Evolutionary conservation across 768 basidiomycete species (phyloP).

Genomic region (Mrakia gelida): DNA sequence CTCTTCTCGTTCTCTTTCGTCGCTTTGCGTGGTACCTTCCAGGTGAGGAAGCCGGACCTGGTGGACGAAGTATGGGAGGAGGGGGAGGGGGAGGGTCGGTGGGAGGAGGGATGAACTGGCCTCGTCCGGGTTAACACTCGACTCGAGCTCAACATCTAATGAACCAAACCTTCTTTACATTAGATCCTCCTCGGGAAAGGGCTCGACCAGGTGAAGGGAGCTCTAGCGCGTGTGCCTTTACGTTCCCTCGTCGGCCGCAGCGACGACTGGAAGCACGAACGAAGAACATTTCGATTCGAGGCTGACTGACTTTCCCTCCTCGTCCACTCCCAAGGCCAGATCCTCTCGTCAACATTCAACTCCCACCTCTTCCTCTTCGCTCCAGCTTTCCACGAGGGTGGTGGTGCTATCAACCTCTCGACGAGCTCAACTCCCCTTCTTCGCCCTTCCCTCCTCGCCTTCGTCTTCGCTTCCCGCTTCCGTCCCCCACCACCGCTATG

Average conservation of each 20-base stretch:
- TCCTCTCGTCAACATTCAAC: neutral
- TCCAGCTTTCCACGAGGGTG: too few relatives aligned
- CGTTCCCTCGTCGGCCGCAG: neutral
- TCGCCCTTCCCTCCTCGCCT: neutral
- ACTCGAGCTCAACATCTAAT: too few relatives aligned
- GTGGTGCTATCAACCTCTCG: too few relatives aligned
- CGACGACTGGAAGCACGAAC: neutral
- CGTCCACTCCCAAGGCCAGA: neutral
- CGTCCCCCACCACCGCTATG: neutral
- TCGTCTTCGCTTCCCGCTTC: neutral
- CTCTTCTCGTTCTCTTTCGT: neutral
- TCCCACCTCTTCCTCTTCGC: too few relatives aligned
- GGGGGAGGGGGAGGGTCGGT: neutral
- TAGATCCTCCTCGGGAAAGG: too few relatives aligned
- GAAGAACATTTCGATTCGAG: neutral
- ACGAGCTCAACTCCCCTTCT: neutral
- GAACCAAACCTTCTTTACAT: too few relatives aligned
- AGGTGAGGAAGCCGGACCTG: slow-evolving; percentile 18
- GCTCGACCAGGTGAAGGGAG: too few relatives aligned
- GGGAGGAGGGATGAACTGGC: slow-evolving; percentile 6
- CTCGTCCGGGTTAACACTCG: slow-evolving; percentile 1
- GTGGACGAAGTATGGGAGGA: slow-evolving; percentile 8
- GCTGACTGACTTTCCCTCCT: neutral
- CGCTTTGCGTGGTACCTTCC: neutral
- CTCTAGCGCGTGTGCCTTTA: neutral